phyloP scores from a whole-genome alignment of 495 filamentous ascomycete genomes.

The Extremus antarcticus region DNA sequence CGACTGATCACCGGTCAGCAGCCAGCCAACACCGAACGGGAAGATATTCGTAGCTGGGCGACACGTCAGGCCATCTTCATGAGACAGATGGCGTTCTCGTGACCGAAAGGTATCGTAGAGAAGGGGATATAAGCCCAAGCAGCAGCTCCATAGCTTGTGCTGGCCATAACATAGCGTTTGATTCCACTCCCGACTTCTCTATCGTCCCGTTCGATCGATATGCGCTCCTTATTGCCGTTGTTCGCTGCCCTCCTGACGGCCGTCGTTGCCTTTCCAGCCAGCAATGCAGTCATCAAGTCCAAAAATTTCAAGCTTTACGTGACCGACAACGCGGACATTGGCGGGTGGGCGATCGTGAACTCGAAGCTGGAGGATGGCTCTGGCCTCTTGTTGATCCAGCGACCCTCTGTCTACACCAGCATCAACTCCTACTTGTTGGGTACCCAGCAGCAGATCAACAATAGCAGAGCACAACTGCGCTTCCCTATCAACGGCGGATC shows the following conservation, averaged over 20 bases:
- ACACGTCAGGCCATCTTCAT: too few species aligned
- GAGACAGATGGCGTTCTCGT: too few species aligned
- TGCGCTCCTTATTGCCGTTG: not conserved
- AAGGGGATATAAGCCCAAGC: too few species aligned
- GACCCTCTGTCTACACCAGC: not conserved
- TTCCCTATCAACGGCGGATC: not conserved
- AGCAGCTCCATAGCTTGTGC: too few species aligned
- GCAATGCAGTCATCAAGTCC: not conserved
- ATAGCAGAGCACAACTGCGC: not conserved
- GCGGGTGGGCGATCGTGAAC: not conserved
- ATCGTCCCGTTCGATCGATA: too few species aligned
- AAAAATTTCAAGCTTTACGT: not conserved
- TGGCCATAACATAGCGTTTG: too few species aligned
- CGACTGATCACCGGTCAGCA: too few species aligned
- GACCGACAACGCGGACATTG: not conserved
- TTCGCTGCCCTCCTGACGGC: not conserved
- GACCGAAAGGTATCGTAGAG: too few species aligned
- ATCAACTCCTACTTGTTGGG: not conserved
- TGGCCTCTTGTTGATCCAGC: not conserved
- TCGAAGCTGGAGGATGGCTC: not conserved
- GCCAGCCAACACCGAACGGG: too few species aligned
- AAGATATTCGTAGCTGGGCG: too few species aligned
- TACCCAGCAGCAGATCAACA: not conserved
- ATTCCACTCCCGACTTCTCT: too few species aligned
- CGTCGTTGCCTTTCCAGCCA: not conserved